Evolutionary conservation across 2,329 filamentous ascomycete species (phyloP), one percentile per base, ranked within the genome.

Genomic region (Fusarium musae): DNA sequence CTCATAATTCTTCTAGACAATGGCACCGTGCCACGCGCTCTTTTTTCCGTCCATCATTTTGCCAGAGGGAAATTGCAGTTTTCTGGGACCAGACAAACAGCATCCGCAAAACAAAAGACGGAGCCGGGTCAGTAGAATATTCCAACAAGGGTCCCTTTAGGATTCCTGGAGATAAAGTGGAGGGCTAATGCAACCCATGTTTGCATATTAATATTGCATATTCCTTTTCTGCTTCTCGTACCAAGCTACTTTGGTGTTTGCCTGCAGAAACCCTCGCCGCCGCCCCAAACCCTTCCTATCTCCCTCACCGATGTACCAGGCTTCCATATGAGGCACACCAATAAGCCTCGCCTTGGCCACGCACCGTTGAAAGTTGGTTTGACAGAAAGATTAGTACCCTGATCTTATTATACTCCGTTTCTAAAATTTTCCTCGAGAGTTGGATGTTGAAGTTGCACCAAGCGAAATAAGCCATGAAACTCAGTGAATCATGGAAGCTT

Each of bases 161-260:
- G 56, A 60, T 72, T 69, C 59, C 59, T 69, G 59, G 67, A 72
- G 63, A 49, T 42, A 49, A 50, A 64, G 70, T 74, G 70, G 70
- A 61, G 40, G 42, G 43, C 21, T 28, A 46, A 26, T 59, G 62
- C 37, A 49, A 60, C 53, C 53, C 63, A 46, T 67, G 53, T 47
- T 59, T 40, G 36, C 39, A 52, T 66, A 40, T 60, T 67, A 47
- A 47, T 47, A 67, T 66, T 67, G 63, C 64, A 66, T 34, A 59
- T 52, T 66, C 28, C 34, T 30, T 37, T 69, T 65, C 63, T 46
- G 59, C 52, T 59, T 61, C 58, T 63, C 46, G 44, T 66, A 59
- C 74, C 66, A 77, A 66, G 60, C 70, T 76, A 39, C 50, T 67
- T 77, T 75, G 66, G 71, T 73, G 63, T 66, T 59, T 59, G 57